Conservation (phyloP, 176 grass and related monocot genomes). For the Avena eriantha region DNA sequence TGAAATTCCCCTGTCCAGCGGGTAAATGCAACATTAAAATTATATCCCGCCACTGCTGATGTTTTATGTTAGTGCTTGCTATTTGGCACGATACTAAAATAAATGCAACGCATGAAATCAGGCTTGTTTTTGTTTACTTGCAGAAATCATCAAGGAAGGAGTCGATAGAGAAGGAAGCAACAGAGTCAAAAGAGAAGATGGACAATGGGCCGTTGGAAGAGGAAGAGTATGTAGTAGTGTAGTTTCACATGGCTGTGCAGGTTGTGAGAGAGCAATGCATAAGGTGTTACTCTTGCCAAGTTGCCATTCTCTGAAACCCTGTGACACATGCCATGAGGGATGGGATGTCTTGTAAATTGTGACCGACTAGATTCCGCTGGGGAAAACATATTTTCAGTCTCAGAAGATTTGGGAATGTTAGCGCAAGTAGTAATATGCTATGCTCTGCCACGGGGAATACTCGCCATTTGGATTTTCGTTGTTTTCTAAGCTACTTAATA, state of each 20-base stretch:
- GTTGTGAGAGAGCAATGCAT: not conserved
- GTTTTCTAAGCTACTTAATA: not conserved
- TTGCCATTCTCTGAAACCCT: slow-evolving; percentile 8
- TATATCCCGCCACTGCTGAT: not conserved
- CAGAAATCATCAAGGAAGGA: slow-evolving; percentile 18
- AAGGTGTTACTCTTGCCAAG: slow-evolving; percentile 1
- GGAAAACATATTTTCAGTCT: not conserved
- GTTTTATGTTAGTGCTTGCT: not conserved
- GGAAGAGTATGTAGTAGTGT: not conserved
- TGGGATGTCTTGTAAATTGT: slow-evolving; percentile 18
- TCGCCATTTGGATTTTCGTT: not conserved
- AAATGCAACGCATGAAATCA: not conserved
- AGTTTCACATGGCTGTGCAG: slow-evolving; percentile 3
- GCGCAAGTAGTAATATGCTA: not conserved
- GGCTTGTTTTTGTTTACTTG: not conserved
- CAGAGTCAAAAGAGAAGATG: slow-evolving; percentile 2
- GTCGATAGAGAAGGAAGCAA: slow-evolving; percentile 29
- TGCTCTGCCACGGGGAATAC: not conserved
- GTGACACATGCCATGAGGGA: slow-evolving; percentile 10
- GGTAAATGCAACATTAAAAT: not conserved
- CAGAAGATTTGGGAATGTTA: not conserved
- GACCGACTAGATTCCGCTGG: not conserved
- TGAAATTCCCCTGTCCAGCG: not conserved
- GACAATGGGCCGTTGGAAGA: not conserved
- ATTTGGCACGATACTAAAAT: not conserved